Evolutionary conservation across 1,284 basidiomycete genomes (phyloP), one percentile per base, ranked within the genome.

Genomic region (Apiotrichum montevideense): DNA sequence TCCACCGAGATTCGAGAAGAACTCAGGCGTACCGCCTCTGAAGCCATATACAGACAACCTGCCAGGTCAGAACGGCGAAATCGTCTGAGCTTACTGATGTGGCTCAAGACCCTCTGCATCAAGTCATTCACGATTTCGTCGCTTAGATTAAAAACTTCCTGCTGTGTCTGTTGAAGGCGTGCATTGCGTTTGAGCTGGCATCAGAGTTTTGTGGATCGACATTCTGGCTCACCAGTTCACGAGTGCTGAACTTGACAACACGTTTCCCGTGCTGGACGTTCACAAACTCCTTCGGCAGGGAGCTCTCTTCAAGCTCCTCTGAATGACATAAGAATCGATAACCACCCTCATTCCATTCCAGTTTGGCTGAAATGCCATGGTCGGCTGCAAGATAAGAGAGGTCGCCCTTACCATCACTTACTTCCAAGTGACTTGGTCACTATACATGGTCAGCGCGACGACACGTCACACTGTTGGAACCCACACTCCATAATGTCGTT

Each of bases 31-130:
- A 89, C 88, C n/a, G 88, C 88, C 77, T 94, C 91, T 0, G 88
- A 90, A 7, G 87, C 86, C 59, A 87, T 86, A 72, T 91, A 92
- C n/a, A 95, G 75, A 14, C 83, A 85, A 1, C 86, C 74, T 75
- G 41, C 2, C 10, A 15, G n/a, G 21, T 42, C 2, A 29, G 21
- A 29, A 46, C 57, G 42, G 62, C 56, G 29, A 13, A 10, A 13
- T 32, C 15, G 13, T 13, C 9, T 1, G 11, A 6, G 60, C 69
- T 49, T 46, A 73, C 75, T 85, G 29, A 88, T 81, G 57, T 88
- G 79, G 0, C 77, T 76, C 2, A 90, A 67, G 35, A 92, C 82
- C 44, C 85, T 81, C 0, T 78, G 74, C 0, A 87, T 82, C 29
- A 94, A 76, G 21, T 86, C 84, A 60, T 85, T 80, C 35, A 93